Evolutionary conservation across 2,329 filamentous ascomycete genomes (phyloP), one percentile per base, ranked within the genome.

Genomic region (Xylaria polymorpha): DNA sequence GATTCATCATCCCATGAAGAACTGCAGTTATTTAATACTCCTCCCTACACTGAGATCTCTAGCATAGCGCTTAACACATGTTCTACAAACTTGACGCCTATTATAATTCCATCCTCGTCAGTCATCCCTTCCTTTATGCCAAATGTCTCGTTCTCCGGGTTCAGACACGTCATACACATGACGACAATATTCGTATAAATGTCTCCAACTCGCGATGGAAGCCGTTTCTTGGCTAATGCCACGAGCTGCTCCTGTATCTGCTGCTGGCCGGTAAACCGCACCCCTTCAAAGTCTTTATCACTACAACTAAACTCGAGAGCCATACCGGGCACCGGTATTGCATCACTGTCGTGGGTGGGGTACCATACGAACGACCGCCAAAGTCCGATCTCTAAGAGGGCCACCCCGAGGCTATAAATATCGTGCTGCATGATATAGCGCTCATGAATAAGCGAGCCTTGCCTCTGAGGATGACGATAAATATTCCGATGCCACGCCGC

Each of bases 371-470:
- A 74, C 0, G 77, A 79, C 8, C 74, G 58, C 81, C 82, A 85
- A 7, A 86, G 70, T 0, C 83, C 84, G 14, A 87, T 81, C 73
- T 87, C 85, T 0, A 87, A 73, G 0, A 87, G 75, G 57, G 81
- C 83, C 1, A 86, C 83, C 0, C 85, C 85, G 0, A 87, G 79
- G 66, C 83, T 85, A 72, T 86, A 87, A 10, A 87, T 84, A 69
- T 87, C 84, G 73, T 87, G 85, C 50, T 73, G 73, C 74, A 77
- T 76, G 22, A 69, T 39, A 55, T 69, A 75, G 15, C 71, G 57
- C 5, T 72, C 70, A 22, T 67, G 20, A 1, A 67, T 46, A 9
- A 41, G 35, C 3, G 41, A 8, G 1, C 71, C 69, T 32, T 74
- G 72, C 6, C 71, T 59, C 22, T 61, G 56, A 4, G 72, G 71